phyloP scores from a whole-genome alignment of 23 red algal species.

The Gracilaria gracilis region DNA sequence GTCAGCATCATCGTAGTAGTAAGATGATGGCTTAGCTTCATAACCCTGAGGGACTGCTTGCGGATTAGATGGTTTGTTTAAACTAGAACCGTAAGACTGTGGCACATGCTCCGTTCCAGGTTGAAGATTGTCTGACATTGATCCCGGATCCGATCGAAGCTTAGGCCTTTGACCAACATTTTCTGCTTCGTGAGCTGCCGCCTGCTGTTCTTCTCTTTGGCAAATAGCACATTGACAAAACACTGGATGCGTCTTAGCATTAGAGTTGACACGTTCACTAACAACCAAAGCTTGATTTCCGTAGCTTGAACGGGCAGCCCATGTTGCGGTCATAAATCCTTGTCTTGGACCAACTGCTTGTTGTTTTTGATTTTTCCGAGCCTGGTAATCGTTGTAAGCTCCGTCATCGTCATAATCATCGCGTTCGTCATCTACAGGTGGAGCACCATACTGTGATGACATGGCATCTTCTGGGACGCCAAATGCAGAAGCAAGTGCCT shows the following conservation, averaged over 20 bases:
- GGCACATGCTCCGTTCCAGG: neutral
- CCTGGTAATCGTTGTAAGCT: constrained; percentile 66
- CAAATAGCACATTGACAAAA: constrained; percentile 83
- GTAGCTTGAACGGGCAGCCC: constrained; percentile 50
- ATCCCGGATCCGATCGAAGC: neutral
- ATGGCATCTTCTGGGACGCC: constrained; percentile 65
- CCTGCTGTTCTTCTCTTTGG: constrained; percentile 49
- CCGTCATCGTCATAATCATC: constrained; percentile 57
- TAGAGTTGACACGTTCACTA: neutral
- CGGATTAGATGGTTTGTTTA: neutral
- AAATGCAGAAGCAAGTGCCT: constrained; percentile 78
- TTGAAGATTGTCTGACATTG: neutral
- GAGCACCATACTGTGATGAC: constrained; percentile 30
- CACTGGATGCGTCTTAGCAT: constrained; percentile 53
- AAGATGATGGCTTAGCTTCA: neutral
- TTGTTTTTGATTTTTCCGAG: constrained; percentile 36
- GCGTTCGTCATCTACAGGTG: constrained; percentile 29
- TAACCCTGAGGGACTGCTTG: neutral
- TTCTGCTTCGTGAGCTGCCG: constrained; percentile 12
- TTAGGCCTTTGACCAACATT: neutral
- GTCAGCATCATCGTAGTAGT: constrained; percentile 47
- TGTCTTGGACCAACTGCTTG: constrained; percentile 20
- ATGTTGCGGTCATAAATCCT: constrained; percentile 52
- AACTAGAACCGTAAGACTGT: neutral
- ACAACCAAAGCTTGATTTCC: constrained; percentile 22